Base-by-base conservation (phyloP, 1,284 basidiomycete genomes). In the Ustilago sp. region DNA sequence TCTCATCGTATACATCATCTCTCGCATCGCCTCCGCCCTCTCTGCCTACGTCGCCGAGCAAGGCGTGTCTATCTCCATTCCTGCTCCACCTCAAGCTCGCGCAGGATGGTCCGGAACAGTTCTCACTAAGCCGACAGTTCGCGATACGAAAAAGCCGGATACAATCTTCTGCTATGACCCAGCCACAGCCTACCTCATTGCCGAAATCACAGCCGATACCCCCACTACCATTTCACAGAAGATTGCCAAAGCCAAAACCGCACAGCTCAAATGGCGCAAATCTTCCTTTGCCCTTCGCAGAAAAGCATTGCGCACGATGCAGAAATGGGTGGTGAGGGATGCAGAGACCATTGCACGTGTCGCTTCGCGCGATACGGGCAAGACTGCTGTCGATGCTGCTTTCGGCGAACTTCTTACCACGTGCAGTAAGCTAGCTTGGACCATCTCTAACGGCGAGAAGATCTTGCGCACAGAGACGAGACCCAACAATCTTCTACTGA, bases 321-420 rank as follows among this genome's bases (percentile, higher is more conserved):
- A 94, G 79, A 92, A 92, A 73, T 99, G 96, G 95, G 89, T 96
- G 13, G 90, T 96, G 34, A 90, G 92, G 76, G 94, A 96, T 80
- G 91, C 94, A 87, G 92, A 95, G 67, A 87, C 88, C 23, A 94
- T 95, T 80, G 93, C 93, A 8, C 89, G 91, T 53, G 93, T 97
- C n/a, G 94, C 94, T 39, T 94, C 93, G 83, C 89, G 95, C 41
- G 96, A 99, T 86, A 95, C 94, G 0, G 96, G 96, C 66, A 99
- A 98, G 89, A 98, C 96, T 38, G 81, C 83, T n/a, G 68, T 85
- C 52, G 84, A 89, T 88, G 51, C 90, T 93, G 80, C 88, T 88
- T 63, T 87, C 45, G 85, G 85, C 8, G 82, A 85, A 68, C 68
- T 84, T 19, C 66, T 85, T 19, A 84, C 82, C 4, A 83, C 82